A percentile compares a stretch with the other conserved stretches of the same genome.
These are phyloP conservation scores for Coelastrella sp. DNA, from an alignment of 139 green algal genomes.

Conservation along the genomic window DNA sequence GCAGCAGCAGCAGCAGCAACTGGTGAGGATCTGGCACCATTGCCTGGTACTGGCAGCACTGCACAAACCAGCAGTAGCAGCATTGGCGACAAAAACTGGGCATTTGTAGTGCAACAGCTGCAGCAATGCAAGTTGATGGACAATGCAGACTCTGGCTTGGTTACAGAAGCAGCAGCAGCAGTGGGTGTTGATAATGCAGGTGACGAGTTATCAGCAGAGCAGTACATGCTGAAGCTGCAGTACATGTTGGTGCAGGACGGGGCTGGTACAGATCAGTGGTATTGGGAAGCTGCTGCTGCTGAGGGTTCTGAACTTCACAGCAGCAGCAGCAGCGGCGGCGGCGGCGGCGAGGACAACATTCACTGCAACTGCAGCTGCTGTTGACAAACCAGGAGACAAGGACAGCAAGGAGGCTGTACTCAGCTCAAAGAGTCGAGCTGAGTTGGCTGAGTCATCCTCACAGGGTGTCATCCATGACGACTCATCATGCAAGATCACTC, in stretches of 20 bases:
- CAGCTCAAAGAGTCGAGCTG: too few species aligned
- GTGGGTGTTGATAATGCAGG: neutral
- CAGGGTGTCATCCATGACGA: neutral
- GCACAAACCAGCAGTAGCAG: neutral
- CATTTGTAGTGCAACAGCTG: neutral
- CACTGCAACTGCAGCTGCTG: too few species aligned
- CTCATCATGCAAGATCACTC: neutral
- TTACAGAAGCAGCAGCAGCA: neutral
- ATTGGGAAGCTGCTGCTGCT: conserved; percentile 2
- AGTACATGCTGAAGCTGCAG: neutral
- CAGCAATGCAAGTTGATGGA: conserved; percentile 1
- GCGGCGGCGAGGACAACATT: neutral
- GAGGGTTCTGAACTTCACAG: too few species aligned
- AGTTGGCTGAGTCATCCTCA: too few species aligned
- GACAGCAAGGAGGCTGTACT: too few species aligned
- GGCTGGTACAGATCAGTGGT: conserved; percentile 9
- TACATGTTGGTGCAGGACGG: conserved; percentile 40
- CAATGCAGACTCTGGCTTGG: neutral
- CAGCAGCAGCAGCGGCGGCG: neutral
- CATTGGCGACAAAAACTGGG: neutral
- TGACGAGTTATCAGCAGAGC: neutral
- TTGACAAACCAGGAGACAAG: too few species aligned
- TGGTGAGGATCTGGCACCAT: too few species aligned
- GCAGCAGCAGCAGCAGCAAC: neutral
- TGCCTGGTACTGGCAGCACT: neutral